Conservation (phyloP, 805 yeast species). For the Grigorovia humatica region DNA sequence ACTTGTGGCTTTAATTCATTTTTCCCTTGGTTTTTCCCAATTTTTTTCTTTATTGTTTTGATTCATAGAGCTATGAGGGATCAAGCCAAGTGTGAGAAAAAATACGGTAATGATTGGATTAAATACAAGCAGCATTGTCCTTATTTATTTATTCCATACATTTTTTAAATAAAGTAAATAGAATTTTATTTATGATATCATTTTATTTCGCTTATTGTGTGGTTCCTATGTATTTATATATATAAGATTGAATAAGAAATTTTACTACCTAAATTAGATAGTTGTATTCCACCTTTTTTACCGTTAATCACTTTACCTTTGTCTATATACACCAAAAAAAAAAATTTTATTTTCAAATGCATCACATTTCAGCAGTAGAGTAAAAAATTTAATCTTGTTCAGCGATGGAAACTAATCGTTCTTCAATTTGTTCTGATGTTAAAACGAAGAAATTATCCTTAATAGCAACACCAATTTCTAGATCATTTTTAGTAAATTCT, state of each 20-base stretch:
- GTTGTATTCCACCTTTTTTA: too few species aligned
- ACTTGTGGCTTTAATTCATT: conserved; percentile 81
- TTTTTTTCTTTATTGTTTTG: conserved; percentile 78
- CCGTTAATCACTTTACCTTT: too few species aligned
- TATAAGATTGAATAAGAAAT: neutral
- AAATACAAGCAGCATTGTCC: conserved; percentile 81
- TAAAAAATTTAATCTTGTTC: conserved; percentile 73
- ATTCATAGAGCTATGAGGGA: conserved; percentile 87
- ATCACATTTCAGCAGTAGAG: too few species aligned
- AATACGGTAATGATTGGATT: conserved; percentile 94
- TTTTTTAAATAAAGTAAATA: conserved; percentile 35
- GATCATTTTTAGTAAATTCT: conserved; percentile 86
- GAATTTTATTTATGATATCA: neutral
- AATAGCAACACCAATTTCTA: conserved; percentile 86
- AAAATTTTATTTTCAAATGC: too few species aligned
- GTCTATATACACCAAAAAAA: too few species aligned
- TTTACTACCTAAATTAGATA: too few species aligned
- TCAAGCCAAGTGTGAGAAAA: conserved; percentile 67
- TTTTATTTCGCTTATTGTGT: too few species aligned
- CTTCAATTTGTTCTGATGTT: conserved; percentile 84
- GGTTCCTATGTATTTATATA: neutral
- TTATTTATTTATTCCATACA: conserved; percentile 81
- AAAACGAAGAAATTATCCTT: conserved; percentile 60
- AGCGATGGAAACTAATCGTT: conserved; percentile 85
- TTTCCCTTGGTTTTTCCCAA: conserved; percentile 94